These are phyloP conservation scores for Aspergillus sp. DNA, from an alignment of 2,329 filamentous ascomycete genomes.

Conservation along the genomic window DNA sequence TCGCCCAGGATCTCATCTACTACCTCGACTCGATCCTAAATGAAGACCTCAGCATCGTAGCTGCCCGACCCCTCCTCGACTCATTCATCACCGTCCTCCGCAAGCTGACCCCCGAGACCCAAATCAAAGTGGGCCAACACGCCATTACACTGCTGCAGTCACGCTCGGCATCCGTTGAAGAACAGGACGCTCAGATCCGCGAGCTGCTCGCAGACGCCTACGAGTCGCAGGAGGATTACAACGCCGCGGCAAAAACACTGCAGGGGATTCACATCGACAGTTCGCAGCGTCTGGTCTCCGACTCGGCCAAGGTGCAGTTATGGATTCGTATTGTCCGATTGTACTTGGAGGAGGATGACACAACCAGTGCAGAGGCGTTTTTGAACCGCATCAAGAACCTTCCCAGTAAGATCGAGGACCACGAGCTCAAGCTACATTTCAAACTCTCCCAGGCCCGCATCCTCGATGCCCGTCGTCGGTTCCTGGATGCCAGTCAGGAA, in stretches of 20 bases:
- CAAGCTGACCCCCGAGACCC: conserved; percentile 52
- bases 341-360: conserved; percentile 91
- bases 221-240: conserved; percentile 76
- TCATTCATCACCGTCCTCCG: conserved; percentile 62
- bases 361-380: conserved; percentile 75
- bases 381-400: conserved; percentile 95
- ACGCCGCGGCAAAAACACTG: conserved; percentile 70
- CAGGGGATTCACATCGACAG: conserved; percentile 83
- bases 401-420: conserved; percentile 69
- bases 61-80: conserved; percentile 65
- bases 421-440: conserved; percentile 75
- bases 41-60: conserved; percentile 70
- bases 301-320: conserved; percentile 74
- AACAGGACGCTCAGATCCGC: conserved; percentile 75
- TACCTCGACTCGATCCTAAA: conserved; percentile 66
- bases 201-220: conserved; percentile 78
- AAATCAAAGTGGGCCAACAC: conserved; percentile 70
- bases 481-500: conserved; percentile 78
- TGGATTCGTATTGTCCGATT: conserved; percentile 95
- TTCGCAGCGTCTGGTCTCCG: conserved; percentile 76
- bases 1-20: conserved; percentile 60
- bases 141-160: conserved; percentile 64
- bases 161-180: conserved; percentile 71
- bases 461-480: conserved; percentile 82
- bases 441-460: conserved; percentile 89